A percentile compares a stretch with the other conserved stretches of the same genome.
Evolutionary conservation across 495 filamentous ascomycete genomes (phyloP).

Genomic region (Xylaria bambusicola): DNA sequence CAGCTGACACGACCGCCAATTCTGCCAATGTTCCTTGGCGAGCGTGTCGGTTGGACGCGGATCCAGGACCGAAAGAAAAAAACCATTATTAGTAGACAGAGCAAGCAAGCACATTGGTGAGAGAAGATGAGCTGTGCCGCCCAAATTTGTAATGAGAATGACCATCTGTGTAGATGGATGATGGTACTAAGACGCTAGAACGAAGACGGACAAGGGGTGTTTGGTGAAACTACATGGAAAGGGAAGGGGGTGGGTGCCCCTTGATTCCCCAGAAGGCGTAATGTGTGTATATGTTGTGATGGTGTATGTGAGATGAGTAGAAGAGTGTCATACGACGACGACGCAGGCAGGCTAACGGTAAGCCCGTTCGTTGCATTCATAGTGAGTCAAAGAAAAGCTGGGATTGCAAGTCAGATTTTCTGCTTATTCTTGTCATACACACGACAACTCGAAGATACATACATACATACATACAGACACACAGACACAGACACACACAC

Average conservation of each 20-base stretch:
- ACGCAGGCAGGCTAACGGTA: neutral
- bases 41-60: no score
- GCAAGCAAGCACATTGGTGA: no score
- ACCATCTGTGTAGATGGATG: neutral
- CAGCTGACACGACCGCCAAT: no score
- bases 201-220: neutral
- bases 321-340: neutral
- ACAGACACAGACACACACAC: no score
- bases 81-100: no score
- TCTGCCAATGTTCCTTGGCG: no score
- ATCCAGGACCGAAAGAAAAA: no score
- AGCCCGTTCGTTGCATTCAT: neutral
- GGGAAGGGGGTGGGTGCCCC: neutral
- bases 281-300: no score
- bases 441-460: neutral
- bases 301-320: neutral
- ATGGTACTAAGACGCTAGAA: neutral
- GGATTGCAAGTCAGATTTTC: constrained; percentile 8
- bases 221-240: neutral
- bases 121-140: neutral
- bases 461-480: no score
- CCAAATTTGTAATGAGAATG: constrained; percentile 8
- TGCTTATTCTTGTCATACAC: neutral
- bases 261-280: no score
- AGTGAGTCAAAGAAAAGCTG: neutral